Percentiles rank a stretch among this genome's conserved stretches.
Evolutionary conservation across 495 filamentous ascomycete genomes (phyloP).

Genomic region (Lineolata rhizophorae): DNA sequence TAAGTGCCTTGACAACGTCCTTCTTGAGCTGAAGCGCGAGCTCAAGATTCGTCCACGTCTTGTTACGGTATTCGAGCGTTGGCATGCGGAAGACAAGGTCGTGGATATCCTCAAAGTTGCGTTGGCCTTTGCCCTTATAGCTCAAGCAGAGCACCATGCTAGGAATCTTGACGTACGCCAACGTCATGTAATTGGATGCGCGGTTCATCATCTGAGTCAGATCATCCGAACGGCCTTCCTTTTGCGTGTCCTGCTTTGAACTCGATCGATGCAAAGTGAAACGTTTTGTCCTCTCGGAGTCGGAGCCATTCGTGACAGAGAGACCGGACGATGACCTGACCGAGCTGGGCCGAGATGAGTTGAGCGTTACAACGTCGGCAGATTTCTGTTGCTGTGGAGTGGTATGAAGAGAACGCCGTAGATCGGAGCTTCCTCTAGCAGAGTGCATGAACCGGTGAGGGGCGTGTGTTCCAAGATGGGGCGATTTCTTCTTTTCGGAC

Average conservation of each 20-base stretch:
- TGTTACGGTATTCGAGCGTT: slow-evolving; percentile 87
- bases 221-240: slow-evolving; percentile 51
- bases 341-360: slow-evolving; percentile 19
- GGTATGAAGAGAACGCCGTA: background rate
- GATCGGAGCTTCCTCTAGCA: slow-evolving; percentile 2
- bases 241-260: slow-evolving; percentile 27
- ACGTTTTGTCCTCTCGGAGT: slow-evolving; percentile 27
- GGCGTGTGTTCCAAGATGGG: slow-evolving; percentile 4
- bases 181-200: slow-evolving; percentile 90
- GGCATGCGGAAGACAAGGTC: slow-evolving; percentile 94
- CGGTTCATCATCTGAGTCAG: slow-evolving; percentile 95
- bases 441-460: slow-evolving; percentile 15
- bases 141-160: slow-evolving; percentile 87
- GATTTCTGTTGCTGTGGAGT: no score
- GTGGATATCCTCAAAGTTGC: slow-evolving; percentile 89
- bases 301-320: slow-evolving; percentile 21
- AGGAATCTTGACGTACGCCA: slow-evolving; percentile 85
- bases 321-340: slow-evolving; percentile 29
- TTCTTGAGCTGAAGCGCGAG: slow-evolving; percentile 80
- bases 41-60: slow-evolving; percentile 97
- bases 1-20: slow-evolving; percentile 79
- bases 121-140: slow-evolving; percentile 89
- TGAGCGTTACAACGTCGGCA: no score
- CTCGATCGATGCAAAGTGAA: slow-evolving; percentile 28
- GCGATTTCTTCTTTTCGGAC: background rate